These are phyloP conservation scores for Nitzschia sp. DNA, from an alignment of 108 stramenopile species.

Conservation along the genomic window DNA sequence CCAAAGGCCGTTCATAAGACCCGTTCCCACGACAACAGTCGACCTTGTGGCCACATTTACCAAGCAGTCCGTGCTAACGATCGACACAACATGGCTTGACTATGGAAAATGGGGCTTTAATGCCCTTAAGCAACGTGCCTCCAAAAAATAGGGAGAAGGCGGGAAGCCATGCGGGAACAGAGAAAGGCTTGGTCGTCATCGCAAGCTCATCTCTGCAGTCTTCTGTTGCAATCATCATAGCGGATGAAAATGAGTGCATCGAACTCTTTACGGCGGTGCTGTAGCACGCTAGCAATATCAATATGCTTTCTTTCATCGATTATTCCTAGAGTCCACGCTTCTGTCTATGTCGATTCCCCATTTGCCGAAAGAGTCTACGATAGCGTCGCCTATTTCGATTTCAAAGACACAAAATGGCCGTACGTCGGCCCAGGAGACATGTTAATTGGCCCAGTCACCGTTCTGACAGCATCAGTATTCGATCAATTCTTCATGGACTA, in stretches of 20 bases:
- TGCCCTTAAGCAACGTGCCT: too few species aligned
- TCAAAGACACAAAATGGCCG: constrained; percentile 7
- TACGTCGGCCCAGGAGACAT: not conserved
- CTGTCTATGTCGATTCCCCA: constrained; percentile 2
- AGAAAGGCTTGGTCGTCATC: too few species aligned
- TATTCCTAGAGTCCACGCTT: not conserved
- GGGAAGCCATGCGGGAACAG: too few species aligned
- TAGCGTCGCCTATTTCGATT: constrained; percentile 24
- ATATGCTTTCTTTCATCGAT: not conserved
- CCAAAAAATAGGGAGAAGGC: too few species aligned
- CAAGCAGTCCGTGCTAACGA: too few species aligned
- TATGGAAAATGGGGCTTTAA: too few species aligned
- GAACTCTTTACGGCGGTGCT: not conserved
- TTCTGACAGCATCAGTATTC: not conserved
- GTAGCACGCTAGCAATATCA: not conserved
- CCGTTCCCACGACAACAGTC: not conserved
- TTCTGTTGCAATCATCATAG: too few species aligned
- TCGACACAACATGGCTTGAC: too few species aligned
- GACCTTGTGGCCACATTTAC: constrained; percentile 4
- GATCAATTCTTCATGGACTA: constrained; percentile 9
- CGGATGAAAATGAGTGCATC: not conserved
- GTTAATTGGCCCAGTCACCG: constrained; percentile 1
- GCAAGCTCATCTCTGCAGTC: too few species aligned
- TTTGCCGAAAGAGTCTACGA: constrained; percentile 9
- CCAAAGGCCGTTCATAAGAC: constrained; percentile 7